These are phyloP conservation scores for Pleodorina starrii DNA, from an alignment of 139 green algal genomes.

Conservation along the genomic window DNA sequence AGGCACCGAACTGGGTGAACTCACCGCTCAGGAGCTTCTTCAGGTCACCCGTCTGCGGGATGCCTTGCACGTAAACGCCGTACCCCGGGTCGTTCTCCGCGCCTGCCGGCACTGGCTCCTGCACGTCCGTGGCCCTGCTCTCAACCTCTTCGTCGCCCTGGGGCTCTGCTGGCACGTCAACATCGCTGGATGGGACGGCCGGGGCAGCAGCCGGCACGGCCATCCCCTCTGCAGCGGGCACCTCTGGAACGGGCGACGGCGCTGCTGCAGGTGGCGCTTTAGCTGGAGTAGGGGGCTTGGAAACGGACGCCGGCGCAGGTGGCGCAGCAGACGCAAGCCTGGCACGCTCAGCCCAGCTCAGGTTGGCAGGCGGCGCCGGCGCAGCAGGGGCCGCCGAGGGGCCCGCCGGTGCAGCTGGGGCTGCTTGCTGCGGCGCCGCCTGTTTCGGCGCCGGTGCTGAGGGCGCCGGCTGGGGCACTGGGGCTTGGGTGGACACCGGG, in stretches of 20 bases:
- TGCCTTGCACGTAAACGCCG: slow-evolving; percentile 38
- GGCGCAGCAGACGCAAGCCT: slow-evolving; percentile 2
- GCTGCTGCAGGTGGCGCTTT: background rate
- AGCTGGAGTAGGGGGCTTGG: background rate
- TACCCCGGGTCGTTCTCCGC: background rate
- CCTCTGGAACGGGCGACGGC: background rate
- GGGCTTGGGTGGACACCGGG: background rate
- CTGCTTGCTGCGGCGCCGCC: slow-evolving; percentile 4
- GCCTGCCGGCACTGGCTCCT: background rate
- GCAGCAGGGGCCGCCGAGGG: slow-evolving; percentile 5
- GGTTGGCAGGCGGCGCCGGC: slow-evolving; percentile 18
- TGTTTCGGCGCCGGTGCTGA: slow-evolving; percentile 23
- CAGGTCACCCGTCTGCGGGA: slow-evolving; percentile 5
- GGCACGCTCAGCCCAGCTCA: slow-evolving; percentile 54
- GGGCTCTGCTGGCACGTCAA: background rate
- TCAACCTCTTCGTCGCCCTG: background rate
- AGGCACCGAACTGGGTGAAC: slow-evolving; percentile 36
- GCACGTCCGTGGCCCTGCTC: background rate
- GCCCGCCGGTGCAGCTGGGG: slow-evolving; percentile 44
- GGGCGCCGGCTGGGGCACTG: slow-evolving; percentile 2
- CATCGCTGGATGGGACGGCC: background rate
- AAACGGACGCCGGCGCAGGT: background rate
- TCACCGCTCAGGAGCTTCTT: slow-evolving; percentile 5
- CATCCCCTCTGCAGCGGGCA: background rate
- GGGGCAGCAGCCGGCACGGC: background rate